These are phyloP conservation scores for Podila minutissima DNA, from an alignment of 192 early-diverging fungal species.

Conservation along the genomic window DNA sequence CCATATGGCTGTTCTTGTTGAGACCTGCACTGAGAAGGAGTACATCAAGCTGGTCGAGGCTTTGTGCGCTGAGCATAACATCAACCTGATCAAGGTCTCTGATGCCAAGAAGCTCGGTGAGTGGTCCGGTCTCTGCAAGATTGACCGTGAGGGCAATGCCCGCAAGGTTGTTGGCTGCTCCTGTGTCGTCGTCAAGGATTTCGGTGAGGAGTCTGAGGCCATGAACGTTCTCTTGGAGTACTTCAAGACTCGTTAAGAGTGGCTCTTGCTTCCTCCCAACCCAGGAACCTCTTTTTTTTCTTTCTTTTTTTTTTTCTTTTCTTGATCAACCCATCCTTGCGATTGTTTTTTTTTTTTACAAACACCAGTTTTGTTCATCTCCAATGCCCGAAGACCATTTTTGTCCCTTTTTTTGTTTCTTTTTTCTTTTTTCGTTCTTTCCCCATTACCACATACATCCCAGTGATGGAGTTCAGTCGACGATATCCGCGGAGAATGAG, in stretches of 20 bases:
- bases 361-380: not conserved
- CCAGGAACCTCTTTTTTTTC: not conserved
- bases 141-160: constrained; percentile 98
- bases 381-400: not conserved
- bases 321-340: not conserved
- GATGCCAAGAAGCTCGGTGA: constrained; percentile 99
- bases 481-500: not conserved
- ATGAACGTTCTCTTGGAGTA: constrained; percentile 95
- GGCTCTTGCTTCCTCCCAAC: not conserved
- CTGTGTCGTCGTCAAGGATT: constrained; percentile 95
- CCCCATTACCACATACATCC: not conserved
- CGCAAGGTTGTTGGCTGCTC: constrained; percentile 97
- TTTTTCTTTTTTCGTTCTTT: not conserved
- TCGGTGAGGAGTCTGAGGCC: constrained; percentile 98
- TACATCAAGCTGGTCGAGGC: constrained; percentile 97
- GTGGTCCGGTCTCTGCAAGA: constrained; percentile 99
- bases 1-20: constrained; percentile 95
- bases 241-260: constrained; percentile 57
- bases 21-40: constrained; percentile 96
- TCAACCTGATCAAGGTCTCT: constrained; percentile 97
- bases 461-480: not conserved
- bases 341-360: not conserved
- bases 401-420: not conserved
- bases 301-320: not conserved
- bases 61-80: constrained; percentile 98